A percentile compares a stretch with the other conserved stretches of the same genome.
phyloP scores from a whole-genome alignment of 306 rosid genomes.

The Medicago truncatula region MtrunA17r5.0-ANR NC_053049.1:17868001-17868500 shows the following conservation, averaged over 20 bases:
- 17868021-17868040: conserved; percentile 65
- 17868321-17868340: conserved; percentile 22
- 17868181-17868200: not conserved
- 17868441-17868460: too few relatives aligned
- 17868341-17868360: too few relatives aligned
- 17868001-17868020: not conserved
- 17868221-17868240: conserved; percentile 90
- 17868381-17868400: not conserved
- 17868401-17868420: not conserved
- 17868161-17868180: not conserved
- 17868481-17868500: not conserved
- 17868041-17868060: conserved; percentile 87
- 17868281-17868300: conserved; percentile 64
- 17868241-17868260: conserved; percentile 99
- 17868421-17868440: not conserved
- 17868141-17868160: conserved; percentile 16
- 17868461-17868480: not conserved
- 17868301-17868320: conserved; percentile 24
- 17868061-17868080: conserved; percentile 99
- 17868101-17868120: conserved; percentile 83
- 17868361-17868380: conserved; percentile 2
- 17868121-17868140: conserved; percentile 13
- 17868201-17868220: conserved; percentile 24
- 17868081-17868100: conserved; percentile 86
- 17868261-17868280: conserved; percentile 95